These are phyloP conservation scores for Borovskyia barvae DNA, from an alignment of 208 protist species.

Conservation along the genomic window DNA sequence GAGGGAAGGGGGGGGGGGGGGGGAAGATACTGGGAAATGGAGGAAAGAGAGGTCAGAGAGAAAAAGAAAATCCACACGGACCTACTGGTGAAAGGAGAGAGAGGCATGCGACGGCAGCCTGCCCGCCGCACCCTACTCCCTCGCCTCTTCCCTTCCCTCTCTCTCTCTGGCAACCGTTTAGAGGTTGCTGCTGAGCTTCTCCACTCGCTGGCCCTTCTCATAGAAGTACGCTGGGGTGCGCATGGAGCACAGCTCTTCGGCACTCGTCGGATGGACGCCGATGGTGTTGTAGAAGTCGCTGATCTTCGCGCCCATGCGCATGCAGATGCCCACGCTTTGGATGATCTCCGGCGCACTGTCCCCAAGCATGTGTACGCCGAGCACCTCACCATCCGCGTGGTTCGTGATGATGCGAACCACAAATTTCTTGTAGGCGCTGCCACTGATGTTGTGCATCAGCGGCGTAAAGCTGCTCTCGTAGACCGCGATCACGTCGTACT, in stretches of 20 bases:
- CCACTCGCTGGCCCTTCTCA: conserved; percentile 60
- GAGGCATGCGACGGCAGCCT: neutral
- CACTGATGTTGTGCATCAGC: conserved; percentile 89
- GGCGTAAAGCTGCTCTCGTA: conserved; percentile 87
- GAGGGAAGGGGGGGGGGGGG: too few relatives aligned
- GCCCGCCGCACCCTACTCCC: neutral
- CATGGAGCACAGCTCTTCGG: conserved; percentile 93
- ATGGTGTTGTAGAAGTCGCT: conserved; percentile 94
- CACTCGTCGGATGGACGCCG: conserved; percentile 95
- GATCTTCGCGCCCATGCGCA: conserved; percentile 93
- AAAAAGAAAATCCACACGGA: neutral
- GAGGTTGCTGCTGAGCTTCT: conserved; percentile 71
- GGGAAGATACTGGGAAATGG: neutral
- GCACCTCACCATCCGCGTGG: conserved; percentile 65
- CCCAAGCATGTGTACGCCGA: conserved; percentile 91
- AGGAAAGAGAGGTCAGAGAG: neutral
- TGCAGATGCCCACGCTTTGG: conserved; percentile 84
- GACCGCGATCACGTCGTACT: conserved; percentile 71
- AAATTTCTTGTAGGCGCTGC: conserved; percentile 85
- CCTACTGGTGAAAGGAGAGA: neutral
- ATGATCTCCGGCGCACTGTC: conserved; percentile 89
- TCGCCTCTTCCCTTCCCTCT: neutral
- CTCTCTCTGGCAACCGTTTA: conserved; percentile 16
- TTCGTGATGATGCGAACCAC: conserved; percentile 85
- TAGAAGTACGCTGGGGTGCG: conserved; percentile 81